Conservation (phyloP, 2,329 filamentous ascomycete genomes). For the Colletotrichum noveboracense region DNA sequence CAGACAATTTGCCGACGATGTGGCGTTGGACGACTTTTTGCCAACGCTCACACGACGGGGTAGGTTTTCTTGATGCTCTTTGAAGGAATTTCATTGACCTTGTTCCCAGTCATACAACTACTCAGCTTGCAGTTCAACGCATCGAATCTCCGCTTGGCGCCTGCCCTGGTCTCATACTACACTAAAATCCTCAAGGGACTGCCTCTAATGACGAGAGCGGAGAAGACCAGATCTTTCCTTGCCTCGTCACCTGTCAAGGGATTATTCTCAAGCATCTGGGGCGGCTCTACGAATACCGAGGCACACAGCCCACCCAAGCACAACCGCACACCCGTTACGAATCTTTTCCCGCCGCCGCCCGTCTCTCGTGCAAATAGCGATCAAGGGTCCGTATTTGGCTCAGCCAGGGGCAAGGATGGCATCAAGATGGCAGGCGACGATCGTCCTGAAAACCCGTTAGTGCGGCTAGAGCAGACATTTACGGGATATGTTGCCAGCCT, state of each 20-base stretch:
- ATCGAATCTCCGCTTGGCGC: constrained; percentile 67
- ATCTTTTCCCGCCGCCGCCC: constrained; percentile 41
- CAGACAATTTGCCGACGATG: constrained; percentile 74
- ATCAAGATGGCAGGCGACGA: constrained; percentile 52
- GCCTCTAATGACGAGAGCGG: constrained; percentile 64
- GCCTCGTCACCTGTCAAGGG: constrained; percentile 85
- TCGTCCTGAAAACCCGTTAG: constrained; percentile 68
- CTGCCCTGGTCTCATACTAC: constrained; percentile 77
- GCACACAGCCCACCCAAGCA: constrained; percentile 40
- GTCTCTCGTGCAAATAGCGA: constrained; percentile 49
- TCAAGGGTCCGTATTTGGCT: constrained; percentile 58
- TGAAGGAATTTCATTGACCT: constrained; percentile 36
- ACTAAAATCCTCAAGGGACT: constrained; percentile 77
- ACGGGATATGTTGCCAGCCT: constrained; percentile 82
- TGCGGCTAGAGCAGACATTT: constrained; percentile 83
- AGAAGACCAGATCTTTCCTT: constrained; percentile 72
- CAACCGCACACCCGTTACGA: constrained; percentile 42
- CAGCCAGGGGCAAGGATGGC: constrained; percentile 53
- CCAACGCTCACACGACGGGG: constrained; percentile 76
- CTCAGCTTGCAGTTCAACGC: constrained; percentile 74
- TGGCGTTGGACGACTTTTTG: constrained; percentile 75
- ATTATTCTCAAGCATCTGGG: constrained; percentile 82
- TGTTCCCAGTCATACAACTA: constrained; percentile 68
- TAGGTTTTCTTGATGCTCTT: constrained; percentile 44
- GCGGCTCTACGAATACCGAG: constrained; percentile 58